Percentiles rank a stretch among this genome's conserved stretches.
Evolutionary conservation across 345 rosid species (phyloP).

Genomic region (Rubroshorea leprosula): DNA sequence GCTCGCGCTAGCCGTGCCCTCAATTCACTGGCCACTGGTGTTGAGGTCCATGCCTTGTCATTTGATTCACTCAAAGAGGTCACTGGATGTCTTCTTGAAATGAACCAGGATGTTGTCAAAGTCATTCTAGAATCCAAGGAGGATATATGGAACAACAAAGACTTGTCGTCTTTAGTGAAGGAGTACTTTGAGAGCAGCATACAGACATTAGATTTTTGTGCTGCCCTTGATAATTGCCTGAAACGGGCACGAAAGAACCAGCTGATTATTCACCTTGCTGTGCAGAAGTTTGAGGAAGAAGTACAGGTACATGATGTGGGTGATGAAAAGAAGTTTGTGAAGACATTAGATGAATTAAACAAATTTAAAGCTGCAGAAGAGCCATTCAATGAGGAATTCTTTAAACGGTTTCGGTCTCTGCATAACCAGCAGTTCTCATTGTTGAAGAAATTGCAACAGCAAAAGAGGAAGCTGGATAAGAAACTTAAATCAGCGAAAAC

Average conservation of each 20-base stretch:
- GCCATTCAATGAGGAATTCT: constrained; percentile 73
- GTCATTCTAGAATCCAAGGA: constrained; percentile 60
- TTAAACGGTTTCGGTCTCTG: constrained; percentile 37
- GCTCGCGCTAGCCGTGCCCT: constrained; percentile 59
- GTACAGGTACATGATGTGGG: constrained; percentile 17
- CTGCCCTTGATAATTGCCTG: constrained; percentile 59
- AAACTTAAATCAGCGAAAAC: constrained; percentile 50
- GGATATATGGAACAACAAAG: constrained; percentile 71
- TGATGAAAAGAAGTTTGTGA: constrained; percentile 38
- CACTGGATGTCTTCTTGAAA: constrained; percentile 60
- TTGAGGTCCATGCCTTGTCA: constrained; percentile 53
- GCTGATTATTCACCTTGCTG: constrained; percentile 51
- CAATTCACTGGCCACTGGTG: constrained; percentile 43
- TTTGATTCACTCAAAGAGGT: constrained; percentile 76
- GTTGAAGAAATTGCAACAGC: constrained; percentile 41
- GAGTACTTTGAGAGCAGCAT: constrained; percentile 63
- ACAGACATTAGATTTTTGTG: constrained; percentile 67
- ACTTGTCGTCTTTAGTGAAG: constrained; percentile 55
- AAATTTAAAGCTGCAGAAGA: constrained; percentile 59
- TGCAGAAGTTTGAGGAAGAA: constrained; percentile 59
- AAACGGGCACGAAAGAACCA: constrained; percentile 64
- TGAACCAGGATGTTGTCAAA: constrained; percentile 82
- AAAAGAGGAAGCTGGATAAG: constrained; percentile 60
- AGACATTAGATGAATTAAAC: constrained; percentile 60
- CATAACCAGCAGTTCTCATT: constrained; percentile 45